Evolutionary conservation across 2,329 filamentous ascomycete genomes (phyloP), one percentile per base, ranked within the genome.

Genomic region (Pestalotiopsis sp.): DNA sequence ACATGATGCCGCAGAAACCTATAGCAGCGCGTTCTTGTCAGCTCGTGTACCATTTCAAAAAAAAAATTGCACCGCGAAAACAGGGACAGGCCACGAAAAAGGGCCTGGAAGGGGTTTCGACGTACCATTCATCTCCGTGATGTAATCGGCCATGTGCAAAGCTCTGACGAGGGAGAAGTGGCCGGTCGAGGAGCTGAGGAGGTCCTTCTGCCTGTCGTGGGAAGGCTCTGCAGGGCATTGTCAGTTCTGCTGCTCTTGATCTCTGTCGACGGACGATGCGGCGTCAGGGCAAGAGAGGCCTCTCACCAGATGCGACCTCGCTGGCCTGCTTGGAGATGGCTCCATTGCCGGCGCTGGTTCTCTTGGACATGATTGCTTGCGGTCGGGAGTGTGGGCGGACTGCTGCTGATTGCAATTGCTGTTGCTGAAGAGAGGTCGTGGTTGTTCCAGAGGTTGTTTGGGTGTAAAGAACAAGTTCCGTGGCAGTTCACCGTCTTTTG

Each of bases 1-100:
- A 98, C 92, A 98, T 95, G 80, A 97, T 90, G 72, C 93, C 93
- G 82, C 93, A 96, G 81, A 94, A 92, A 72, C 93, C 92, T 91
- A 49, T 38, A 4, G 23, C 23, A 13, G 17, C 17, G 59, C 14
- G 31, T 38, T 39, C 14, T 27, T 12, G 27, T 12, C 60, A 52
- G 62, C 31, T 12, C 20, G 45, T 41, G 39, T 23, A n/a, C 23
- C 13, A 45, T 12, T 5, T 36, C 27, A 2, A 25, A 23, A 2
- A 25, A 23, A 17, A 25, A 64, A 13, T 11, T 64, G n/a, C 17
- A 25, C 36, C 3, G 14, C 38, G 36, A n/a, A 27, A 11, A 20
- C 31, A 23, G 20, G 17, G 61, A 27, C 17, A 25, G 23, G 14
- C 57, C 31, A 31, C 57, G 3, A 14, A 11, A 14, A 23, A 20